phyloP scores from a whole-genome alignment of 202 grass and related monocot genomes.

The Eragrostis tef region DNA sequence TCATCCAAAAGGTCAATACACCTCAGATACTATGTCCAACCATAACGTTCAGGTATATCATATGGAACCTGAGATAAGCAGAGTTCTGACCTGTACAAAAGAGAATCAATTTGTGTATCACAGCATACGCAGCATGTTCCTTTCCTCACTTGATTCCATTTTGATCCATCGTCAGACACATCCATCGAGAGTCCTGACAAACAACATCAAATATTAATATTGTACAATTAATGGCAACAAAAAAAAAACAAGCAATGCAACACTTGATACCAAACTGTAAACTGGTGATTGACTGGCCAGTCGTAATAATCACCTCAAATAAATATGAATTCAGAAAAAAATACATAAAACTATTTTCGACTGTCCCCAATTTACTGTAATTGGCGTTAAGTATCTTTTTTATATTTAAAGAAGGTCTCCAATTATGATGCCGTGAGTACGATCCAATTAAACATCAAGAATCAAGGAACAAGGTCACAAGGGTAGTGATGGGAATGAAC shows the following conservation, averaged over 20 bases:
- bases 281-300: background rate
- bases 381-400: slow-evolving; percentile 10
- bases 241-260: background rate
- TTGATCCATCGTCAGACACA: slow-evolving; percentile 72
- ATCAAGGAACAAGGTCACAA: background rate
- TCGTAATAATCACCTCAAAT: background rate
- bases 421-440: slow-evolving; percentile 2
- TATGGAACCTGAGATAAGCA: background rate
- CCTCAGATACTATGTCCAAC: slow-evolving; percentile 3
- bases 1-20: background rate
- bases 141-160: slow-evolving; percentile 93
- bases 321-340: slow-evolving; percentile 13
- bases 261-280: background rate
- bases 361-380: background rate
- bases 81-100: slow-evolving; percentile 80
- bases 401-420: background rate
- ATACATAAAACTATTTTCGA: background rate
- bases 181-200: slow-evolving; percentile 56
- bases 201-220: slow-evolving; percentile 2
- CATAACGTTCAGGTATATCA: background rate
- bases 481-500: slow-evolving; percentile 42
- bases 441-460: slow-evolving; percentile 9
- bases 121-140: slow-evolving; percentile 96
- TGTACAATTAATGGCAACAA: background rate
- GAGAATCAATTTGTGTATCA: slow-evolving; percentile 85